Conservation (phyloP, 805 yeast species). For the Naumovozyma castellii region DNA sequence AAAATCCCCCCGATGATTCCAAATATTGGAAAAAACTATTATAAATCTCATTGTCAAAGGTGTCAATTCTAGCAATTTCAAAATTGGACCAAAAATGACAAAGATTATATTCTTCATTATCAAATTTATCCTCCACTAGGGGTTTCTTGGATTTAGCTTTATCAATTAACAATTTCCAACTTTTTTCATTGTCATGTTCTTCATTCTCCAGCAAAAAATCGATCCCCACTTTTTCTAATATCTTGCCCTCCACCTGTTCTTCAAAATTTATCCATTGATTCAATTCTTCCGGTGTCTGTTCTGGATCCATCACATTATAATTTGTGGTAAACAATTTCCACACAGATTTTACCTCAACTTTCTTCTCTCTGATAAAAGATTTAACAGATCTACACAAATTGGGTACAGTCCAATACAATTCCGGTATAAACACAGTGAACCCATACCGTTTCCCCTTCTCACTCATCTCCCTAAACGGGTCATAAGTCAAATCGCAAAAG, state of each 20-base stretch:
- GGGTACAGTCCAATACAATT: constrained; percentile 74
- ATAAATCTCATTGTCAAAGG: constrained; percentile 60
- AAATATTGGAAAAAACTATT: constrained; percentile 56
- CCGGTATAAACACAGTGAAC: constrained; percentile 70
- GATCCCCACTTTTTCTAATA: constrained; percentile 26
- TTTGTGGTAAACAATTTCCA: constrained; percentile 59
- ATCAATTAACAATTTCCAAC: constrained; percentile 32
- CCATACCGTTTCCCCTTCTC: constrained; percentile 66
- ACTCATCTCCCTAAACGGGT: constrained; percentile 80
- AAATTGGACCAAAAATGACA: constrained; percentile 93
- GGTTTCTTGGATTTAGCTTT: constrained; percentile 29
- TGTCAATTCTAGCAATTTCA: constrained; percentile 76
- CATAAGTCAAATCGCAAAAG: constrained; percentile 85
- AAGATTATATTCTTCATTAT: constrained; percentile 59
- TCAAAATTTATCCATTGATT: constrained; percentile 22
- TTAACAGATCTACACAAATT: constrained; percentile 66
- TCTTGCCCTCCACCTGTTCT: constrained; percentile 17
- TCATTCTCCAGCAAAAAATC: constrained; percentile 21
- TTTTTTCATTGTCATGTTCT: constrained; percentile 15
- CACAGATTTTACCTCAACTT: constrained; percentile 37
- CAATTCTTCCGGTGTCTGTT: constrained; percentile 16
- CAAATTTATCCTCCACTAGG: constrained; percentile 45
- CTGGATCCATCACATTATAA: constrained; percentile 30
- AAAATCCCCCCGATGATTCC: constrained; percentile 74
- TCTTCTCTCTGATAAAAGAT: constrained; percentile 42